phyloP scores from a whole-genome alignment of 2,329 filamentous ascomycete species.

The Aspergillus luchuensis region DNA sequence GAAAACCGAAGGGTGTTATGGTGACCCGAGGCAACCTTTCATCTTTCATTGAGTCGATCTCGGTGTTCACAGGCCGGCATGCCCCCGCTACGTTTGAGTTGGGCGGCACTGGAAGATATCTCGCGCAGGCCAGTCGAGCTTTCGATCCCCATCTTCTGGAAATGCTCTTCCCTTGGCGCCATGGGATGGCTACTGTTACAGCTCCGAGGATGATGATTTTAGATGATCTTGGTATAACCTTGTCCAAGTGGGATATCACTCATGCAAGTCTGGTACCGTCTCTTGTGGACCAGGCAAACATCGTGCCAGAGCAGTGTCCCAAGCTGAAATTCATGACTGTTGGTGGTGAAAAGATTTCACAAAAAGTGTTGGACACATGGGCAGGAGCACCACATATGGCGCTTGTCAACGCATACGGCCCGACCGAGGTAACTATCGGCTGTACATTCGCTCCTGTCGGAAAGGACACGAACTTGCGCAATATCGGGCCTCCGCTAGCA shows the following conservation, averaged over 20 bases:
- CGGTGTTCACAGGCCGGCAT: slow-evolving; percentile 28
- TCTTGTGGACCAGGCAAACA: slow-evolving; percentile 27
- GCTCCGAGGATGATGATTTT: slow-evolving; percentile 31
- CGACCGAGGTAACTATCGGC: slow-evolving; percentile 40
- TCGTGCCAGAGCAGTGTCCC: slow-evolving; percentile 27
- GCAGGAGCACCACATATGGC: slow-evolving; percentile 25
- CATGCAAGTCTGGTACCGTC: slow-evolving; percentile 37
- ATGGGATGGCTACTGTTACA: slow-evolving; percentile 31
- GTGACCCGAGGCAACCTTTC: slow-evolving; percentile 64
- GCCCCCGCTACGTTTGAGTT: slow-evolving; percentile 29
- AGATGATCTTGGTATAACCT: slow-evolving; percentile 28
- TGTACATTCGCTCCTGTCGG: slow-evolving; percentile 32
- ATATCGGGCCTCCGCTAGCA: slow-evolving; percentile 33
- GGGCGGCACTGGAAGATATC: slow-evolving; percentile 33
- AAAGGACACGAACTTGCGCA: slow-evolving; percentile 28
- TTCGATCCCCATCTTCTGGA: slow-evolving; percentile 36
- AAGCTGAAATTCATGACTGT: slow-evolving; percentile 33
- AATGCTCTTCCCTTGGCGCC: slow-evolving; percentile 36
- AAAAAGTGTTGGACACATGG: slow-evolving; percentile 37
- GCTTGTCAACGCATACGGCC: slow-evolving; percentile 38
- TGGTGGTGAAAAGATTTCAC: slow-evolving; percentile 41
- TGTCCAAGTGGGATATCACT: slow-evolving; percentile 32
- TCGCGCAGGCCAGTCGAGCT: slow-evolving; percentile 37
- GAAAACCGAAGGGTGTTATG: slow-evolving; percentile 95
- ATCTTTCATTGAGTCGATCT: slow-evolving; percentile 34